These are phyloP conservation scores for Adenanthera pavonina DNA, from an alignment of 306 rosid species.

Conservation along the genomic window DNA sequence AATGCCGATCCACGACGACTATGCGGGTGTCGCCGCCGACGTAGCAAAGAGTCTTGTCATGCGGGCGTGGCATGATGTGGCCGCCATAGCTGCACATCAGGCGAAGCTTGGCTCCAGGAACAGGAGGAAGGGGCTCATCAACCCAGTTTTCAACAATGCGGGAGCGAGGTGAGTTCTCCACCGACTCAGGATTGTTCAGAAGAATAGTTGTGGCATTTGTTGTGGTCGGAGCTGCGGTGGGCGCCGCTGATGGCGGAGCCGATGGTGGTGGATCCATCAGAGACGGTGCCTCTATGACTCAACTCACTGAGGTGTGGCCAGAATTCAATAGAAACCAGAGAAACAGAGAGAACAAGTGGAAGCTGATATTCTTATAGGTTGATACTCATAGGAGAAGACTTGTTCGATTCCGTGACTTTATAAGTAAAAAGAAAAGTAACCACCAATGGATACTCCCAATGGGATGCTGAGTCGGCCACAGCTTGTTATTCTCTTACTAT, in stretches of 20 bases:
- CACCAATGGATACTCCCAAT: conserved; percentile 33
- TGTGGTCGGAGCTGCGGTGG: conserved; percentile 23
- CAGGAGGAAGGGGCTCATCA: conserved; percentile 58
- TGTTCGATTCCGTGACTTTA: conserved; percentile 31
- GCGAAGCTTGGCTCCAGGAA: conserved; percentile 82
- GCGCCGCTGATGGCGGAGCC: background rate
- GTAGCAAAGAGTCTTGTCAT: conserved; percentile 84
- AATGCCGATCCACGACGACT: conserved; percentile 70
- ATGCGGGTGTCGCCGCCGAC: conserved; percentile 95
- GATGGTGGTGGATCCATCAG: conserved; percentile 41
- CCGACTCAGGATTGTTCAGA: conserved; percentile 53
- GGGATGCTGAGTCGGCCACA: conserved; percentile 38
- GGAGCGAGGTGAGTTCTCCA: conserved; percentile 68
- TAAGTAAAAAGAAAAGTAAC: conserved; percentile 33
- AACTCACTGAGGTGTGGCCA: too few species aligned
- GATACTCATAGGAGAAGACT: conserved; percentile 13
- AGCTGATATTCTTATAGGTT: conserved; percentile 21
- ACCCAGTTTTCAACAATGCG: conserved; percentile 62
- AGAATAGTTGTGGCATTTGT: conserved; percentile 36
- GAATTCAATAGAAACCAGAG: background rate
- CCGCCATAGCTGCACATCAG: conserved; percentile 99
- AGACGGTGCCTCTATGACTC: background rate
- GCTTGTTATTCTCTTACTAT: conserved; percentile 36
- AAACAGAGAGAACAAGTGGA: conserved; percentile 36
- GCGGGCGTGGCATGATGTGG: conserved; percentile 95